Evolutionary conservation across 192 early-diverging fungal genomes (phyloP).

Genomic region (Cetraspora pellucida): DNA sequence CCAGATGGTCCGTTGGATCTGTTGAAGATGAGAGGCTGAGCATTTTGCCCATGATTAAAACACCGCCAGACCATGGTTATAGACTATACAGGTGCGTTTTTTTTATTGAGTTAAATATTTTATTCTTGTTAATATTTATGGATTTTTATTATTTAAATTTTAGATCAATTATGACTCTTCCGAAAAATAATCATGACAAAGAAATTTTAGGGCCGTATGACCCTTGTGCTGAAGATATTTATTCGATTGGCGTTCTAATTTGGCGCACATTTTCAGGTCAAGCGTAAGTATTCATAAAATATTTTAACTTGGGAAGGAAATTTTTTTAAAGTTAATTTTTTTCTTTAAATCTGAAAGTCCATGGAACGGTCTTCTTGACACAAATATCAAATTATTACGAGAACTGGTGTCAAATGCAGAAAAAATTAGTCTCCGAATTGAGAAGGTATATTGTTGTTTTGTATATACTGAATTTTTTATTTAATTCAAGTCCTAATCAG

Average conservation of each 20-base stretch:
- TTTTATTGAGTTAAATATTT: neutral
- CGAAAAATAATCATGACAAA: constrained; percentile 53
- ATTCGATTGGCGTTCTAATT: constrained; percentile 59
- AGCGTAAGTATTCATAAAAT: constrained; percentile 27
- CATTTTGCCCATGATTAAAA: constrained; percentile 51
- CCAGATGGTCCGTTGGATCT: constrained; percentile 38
- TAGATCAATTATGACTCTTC: constrained; percentile 60
- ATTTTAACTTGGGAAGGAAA: too few species aligned
- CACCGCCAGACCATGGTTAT: constrained; percentile 62
- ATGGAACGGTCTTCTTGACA: constrained; percentile 62
- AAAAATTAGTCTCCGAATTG: constrained; percentile 53
- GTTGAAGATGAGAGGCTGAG: constrained; percentile 48
- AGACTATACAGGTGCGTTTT: constrained; percentile 51
- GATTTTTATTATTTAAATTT: neutral
- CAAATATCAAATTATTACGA: constrained; percentile 56
- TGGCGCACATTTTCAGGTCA: constrained; percentile 64
- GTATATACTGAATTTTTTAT: too few species aligned
- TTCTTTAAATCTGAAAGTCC: constrained; percentile 27
- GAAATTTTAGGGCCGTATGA: constrained; percentile 47
- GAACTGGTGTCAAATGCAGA: constrained; percentile 51
- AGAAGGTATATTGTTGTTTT: constrained; percentile 27
- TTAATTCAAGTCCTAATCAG: too few species aligned
- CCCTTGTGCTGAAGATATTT: constrained; percentile 58
- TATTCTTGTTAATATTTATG: neutral
- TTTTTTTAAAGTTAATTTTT: too few species aligned